Percentiles rank a stretch among this genome's conserved stretches.
Evolutionary conservation across 2,329 filamentous ascomycete species (phyloP).

Genomic region (Colletotrichum lentis): DNA sequence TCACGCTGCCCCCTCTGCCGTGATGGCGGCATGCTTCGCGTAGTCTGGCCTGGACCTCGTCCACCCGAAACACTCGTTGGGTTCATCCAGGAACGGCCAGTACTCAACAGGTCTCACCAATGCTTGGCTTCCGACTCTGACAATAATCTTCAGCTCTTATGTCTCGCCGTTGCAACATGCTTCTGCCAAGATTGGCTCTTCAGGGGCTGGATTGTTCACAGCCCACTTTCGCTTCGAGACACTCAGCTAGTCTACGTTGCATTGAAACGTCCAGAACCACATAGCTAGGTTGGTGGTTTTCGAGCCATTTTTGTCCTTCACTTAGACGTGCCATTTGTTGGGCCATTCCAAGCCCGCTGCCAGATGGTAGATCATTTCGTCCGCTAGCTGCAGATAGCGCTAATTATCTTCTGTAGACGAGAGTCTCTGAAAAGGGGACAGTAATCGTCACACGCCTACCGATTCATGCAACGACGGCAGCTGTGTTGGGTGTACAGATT

Average conservation of each 20-base stretch:
- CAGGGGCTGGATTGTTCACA: neutral
- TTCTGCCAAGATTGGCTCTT: conserved; percentile 13
- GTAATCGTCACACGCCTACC: too few species aligned
- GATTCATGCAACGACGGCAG: neutral
- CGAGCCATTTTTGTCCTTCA: rapidly evolving
- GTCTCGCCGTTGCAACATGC: neutral
- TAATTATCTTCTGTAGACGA: neutral
- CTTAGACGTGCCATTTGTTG: neutral
- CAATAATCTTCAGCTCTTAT: neutral
- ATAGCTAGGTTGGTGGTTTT: neutral
- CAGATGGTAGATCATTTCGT: neutral
- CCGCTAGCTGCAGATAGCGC: neutral
- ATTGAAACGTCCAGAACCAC: neutral
- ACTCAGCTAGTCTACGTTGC: neutral
- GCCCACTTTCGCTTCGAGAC: conserved; percentile 21
- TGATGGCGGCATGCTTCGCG: conserved; percentile 4
- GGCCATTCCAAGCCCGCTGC: neutral
- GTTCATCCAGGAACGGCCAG: conserved; percentile 7
- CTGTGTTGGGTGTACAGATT: neutral
- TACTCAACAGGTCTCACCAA: neutral
- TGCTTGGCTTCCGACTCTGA: conserved; percentile 3
- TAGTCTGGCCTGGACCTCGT: neutral
- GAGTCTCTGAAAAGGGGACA: neutral
- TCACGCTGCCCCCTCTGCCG: neutral
- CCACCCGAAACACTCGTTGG: neutral